Conservation (phyloP, 2,329 filamentous ascomycete genomes). For the Cytospora paraplurivora region DNA sequence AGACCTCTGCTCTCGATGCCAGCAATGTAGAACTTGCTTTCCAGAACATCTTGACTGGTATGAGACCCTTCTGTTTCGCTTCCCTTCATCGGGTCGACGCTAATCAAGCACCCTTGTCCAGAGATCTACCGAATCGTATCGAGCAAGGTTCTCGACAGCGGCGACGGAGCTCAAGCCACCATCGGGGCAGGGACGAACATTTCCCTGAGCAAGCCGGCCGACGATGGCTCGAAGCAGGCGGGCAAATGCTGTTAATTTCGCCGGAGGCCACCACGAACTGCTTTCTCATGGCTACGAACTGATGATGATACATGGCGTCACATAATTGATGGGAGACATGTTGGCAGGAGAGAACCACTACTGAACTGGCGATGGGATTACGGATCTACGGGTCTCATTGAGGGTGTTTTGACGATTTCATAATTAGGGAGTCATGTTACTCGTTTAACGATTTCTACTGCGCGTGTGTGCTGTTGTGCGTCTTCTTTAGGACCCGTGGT, state of each 20-base stretch:
- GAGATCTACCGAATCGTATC: slow-evolving; percentile 99
- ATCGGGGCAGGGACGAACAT: slow-evolving; percentile 81
- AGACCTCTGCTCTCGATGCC: slow-evolving; percentile 96
- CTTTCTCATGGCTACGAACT: slow-evolving; percentile 38
- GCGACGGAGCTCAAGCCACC: slow-evolving; percentile 77
- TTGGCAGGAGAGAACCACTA: slow-evolving; percentile 29
- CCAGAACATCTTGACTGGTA: slow-evolving; percentile 99
- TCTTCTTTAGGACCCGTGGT: slow-evolving; percentile 7
- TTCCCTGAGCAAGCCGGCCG: slow-evolving; percentile 82
- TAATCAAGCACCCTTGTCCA: slow-evolving; percentile 41
- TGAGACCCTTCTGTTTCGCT: slow-evolving; percentile 35
- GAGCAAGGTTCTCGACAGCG: slow-evolving; percentile 92
- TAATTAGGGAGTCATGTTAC: slow-evolving; percentile 32
- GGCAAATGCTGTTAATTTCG: slow-evolving; percentile 75
- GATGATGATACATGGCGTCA: slow-evolving; percentile 39
- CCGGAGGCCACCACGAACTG: slow-evolving; percentile 9
- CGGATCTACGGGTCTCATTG: slow-evolving; percentile 28
- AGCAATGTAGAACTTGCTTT: slow-evolving; percentile 99
- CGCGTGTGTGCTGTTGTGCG: slow-evolving; percentile 23
- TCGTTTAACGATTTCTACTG: slow-evolving; percentile 26
- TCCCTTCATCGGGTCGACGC: slow-evolving; percentile 4
- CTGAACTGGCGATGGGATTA: slow-evolving; percentile 26
- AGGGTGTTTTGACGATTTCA: slow-evolving; percentile 29
- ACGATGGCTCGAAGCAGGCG: slow-evolving; percentile 73
- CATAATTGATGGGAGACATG: slow-evolving; percentile 36